Evolutionary conservation across 139 green algal species (phyloP), one percentile per base, ranked within the genome.

Genomic region (Chlorella ohadii): DNA sequence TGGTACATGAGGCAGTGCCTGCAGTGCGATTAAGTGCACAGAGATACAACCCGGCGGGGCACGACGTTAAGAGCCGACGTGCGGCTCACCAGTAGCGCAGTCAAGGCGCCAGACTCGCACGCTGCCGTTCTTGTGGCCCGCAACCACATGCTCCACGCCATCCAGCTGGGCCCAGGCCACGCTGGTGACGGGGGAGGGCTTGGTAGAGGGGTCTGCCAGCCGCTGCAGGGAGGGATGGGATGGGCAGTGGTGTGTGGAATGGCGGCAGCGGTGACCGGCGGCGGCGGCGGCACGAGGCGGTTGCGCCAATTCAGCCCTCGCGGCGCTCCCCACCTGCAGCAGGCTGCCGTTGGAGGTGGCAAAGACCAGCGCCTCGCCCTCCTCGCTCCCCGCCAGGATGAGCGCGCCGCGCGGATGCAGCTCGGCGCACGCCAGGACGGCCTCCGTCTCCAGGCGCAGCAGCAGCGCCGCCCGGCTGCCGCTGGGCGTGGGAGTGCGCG

Each of bases 141-240:
- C 79, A 11, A 70, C 47, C 25, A 84, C 55, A 27, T 41, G 34
- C 47, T 75, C 79, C 4, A 25, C 66, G 25, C 66, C 27, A 0
- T n/a, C 57, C n/a, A 82, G 3, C 36, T 82, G 59, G 16, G 59
- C 57, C 76, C 76, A 82, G 12, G 57, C 76, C 76, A 82, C 76
- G 76, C 76, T 72, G 23, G 76, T 82, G 27, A 39, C 57, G 22
- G 74, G 28, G 0, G 55, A 71, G 57, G 59, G 47, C n/a, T n/a
- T 44, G 27, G 34, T 23, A 13, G 27, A 59, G 36, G 36, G 56
- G 2, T 68, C 74, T 27, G 33, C 33, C 34, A 82, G 36, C 31
- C 57, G 57, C 76, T 82, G 76, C 56, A 68, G 12, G 16, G 36
- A 33, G 36, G 36, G 36, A 20, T 7, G 11, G 2, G 31, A 13